A percentile compares a stretch with the other conserved stretches of the same genome.
Conservation (phyloP, 108 stramenopile species). For the Heterococcus sp. region DNA sequence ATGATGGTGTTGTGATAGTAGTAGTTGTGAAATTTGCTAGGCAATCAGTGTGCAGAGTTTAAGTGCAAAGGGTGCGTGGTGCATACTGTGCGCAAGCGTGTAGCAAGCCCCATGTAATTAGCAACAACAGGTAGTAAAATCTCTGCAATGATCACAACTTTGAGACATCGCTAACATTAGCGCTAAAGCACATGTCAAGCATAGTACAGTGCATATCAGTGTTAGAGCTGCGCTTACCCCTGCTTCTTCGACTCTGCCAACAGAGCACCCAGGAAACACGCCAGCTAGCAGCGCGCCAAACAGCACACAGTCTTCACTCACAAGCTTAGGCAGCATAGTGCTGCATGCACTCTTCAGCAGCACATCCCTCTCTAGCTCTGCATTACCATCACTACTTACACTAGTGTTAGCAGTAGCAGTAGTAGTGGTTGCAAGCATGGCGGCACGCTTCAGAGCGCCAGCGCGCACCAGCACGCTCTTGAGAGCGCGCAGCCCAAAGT, state of each 20-base stretch:
- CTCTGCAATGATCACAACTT: too few species aligned
- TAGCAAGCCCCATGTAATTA: too few species aligned
- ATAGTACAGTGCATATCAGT: too few species aligned
- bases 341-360: conserved; percentile 82
- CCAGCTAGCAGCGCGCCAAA: conserved; percentile 76
- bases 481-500: conserved; percentile 95
- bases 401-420: too few species aligned
- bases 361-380: conserved; percentile 52
- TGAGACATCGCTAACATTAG: too few species aligned
- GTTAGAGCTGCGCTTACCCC: conserved; percentile 1
- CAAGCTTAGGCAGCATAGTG: conserved; percentile 94
- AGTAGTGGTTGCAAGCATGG: neutral
- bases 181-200: too few species aligned
- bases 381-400: conserved; percentile 21
- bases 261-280: conserved; percentile 69
- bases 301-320: conserved; percentile 77
- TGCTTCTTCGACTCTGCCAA: neutral
- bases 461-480: conserved; percentile 61
- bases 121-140: too few species aligned
- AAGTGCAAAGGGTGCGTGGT: too few species aligned
- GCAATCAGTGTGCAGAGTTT: too few species aligned
- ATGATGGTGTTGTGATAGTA: conserved; percentile 72
- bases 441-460: conserved; percentile 51
- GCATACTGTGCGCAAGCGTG: too few species aligned
- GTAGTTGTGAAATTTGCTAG: too few species aligned